Conservation (phyloP, 768 basidiomycete species). For the Mycena kentingensis region DNA sequence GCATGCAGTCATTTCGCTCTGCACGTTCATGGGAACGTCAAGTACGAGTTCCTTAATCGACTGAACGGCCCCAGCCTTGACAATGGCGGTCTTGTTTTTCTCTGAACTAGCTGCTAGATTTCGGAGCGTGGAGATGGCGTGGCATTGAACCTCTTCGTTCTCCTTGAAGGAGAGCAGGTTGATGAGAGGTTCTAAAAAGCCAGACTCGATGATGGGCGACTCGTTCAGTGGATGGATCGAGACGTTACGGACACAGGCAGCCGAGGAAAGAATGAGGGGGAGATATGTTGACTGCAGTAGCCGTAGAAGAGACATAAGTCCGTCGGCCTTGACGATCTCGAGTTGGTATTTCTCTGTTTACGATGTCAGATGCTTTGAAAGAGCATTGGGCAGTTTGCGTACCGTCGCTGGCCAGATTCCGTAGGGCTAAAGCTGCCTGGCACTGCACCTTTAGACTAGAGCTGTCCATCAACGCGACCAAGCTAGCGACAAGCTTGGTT, state of each 20-base stretch:
- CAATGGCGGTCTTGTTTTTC: constrained; percentile 97
- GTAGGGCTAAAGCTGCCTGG: constrained; percentile 92
- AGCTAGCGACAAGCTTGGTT: constrained; percentile 89
- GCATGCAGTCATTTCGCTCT: constrained; percentile 99
- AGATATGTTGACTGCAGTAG: constrained; percentile 96
- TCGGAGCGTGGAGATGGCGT: constrained; percentile 95
- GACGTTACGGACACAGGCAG: constrained; percentile 98
- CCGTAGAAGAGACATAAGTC: constrained; percentile 87
- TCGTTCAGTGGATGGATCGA: constrained; percentile 99
- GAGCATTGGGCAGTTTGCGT: no score
- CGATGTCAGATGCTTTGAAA: no score
- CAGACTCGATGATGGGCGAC: constrained; percentile 98
- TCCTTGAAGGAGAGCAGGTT: constrained; percentile 97
- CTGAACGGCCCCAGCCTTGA: constrained; percentile 95
- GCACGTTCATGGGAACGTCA: constrained; percentile 93
- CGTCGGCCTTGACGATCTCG: constrained; percentile 96
- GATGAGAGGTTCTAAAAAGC: constrained; percentile 94
- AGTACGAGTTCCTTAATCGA: constrained; percentile 96
- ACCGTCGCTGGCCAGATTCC: constrained; percentile 98
- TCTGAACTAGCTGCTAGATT: constrained; percentile 97
- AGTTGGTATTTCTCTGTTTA: constrained; percentile 99
- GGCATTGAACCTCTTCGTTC: constrained; percentile 99
- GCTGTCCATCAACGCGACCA: constrained; percentile 96
- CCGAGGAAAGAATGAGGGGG: constrained; percentile 95
- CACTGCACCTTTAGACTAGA: constrained; percentile 98